A percentile compares a stretch with the other conserved stretches of the same genome.
phyloP scores from a whole-genome alignment of 352 stramenopile species.

The Phytophthora brassicae region DNA sequence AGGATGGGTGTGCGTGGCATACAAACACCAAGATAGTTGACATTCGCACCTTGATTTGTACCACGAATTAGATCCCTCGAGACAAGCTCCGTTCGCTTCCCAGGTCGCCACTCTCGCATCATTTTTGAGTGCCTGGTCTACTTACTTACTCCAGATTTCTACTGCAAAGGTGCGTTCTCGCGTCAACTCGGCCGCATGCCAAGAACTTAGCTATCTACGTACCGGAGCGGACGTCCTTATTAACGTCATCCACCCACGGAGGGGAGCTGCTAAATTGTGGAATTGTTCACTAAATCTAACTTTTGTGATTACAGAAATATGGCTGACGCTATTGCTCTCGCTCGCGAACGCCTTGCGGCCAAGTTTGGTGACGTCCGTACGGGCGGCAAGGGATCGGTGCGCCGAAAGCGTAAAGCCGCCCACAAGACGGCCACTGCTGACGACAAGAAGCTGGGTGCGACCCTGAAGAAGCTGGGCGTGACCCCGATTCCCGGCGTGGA shows the following conservation, averaged over 20 bases:
- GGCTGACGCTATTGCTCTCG: conserved; percentile 89
- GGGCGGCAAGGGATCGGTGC: conserved; percentile 94
- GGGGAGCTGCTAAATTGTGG: no score
- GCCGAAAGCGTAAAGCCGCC: conserved; percentile 96
- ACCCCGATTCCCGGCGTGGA: conserved; percentile 98
- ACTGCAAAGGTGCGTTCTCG: conserved; percentile 32
- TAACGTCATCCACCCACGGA: no score
- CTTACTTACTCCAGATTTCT: conserved; percentile 53
- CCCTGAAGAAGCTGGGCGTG: conserved; percentile 98
- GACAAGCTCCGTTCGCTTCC: conserved; percentile 3
- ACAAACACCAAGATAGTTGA: conserved; percentile 14
- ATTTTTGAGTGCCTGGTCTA: conserved; percentile 77
- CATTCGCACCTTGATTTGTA: conserved; percentile 14
- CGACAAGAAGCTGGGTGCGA: conserved; percentile 97
- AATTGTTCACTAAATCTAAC: no score
- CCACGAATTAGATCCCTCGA: conserved; percentile 14
- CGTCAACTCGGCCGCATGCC: no score
- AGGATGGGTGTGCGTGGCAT: background rate
- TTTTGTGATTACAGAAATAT: conserved; percentile 41
- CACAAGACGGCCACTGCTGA: conserved; percentile 93
- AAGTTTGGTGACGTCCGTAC: conserved; percentile 92
- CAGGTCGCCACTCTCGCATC: conserved; percentile 22
- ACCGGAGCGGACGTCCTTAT: conserved; percentile 3
- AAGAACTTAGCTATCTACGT: no score
- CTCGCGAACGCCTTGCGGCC: conserved; percentile 80